phyloP scores from a whole-genome alignment of 1,139 yeast genomes.

The Taiozyma sp. region DNA sequence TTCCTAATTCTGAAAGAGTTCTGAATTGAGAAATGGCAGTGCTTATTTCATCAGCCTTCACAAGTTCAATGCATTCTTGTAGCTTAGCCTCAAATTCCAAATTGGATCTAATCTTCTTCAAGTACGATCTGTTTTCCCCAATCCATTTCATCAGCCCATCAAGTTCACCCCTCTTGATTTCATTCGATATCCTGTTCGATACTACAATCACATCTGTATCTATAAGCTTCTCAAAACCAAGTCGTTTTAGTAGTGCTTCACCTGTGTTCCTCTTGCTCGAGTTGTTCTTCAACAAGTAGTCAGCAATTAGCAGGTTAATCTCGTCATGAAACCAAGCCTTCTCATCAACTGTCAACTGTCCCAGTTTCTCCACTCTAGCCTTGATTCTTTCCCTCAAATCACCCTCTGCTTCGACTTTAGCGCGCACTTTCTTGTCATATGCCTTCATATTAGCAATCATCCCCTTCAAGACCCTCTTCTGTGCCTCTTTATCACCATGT shows the following conservation, averaged over 20 bases:
- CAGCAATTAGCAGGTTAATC: slow-evolving; percentile 51
- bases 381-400: slow-evolving; percentile 44
- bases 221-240: slow-evolving; percentile 40
- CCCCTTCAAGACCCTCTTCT: slow-evolving; percentile 21
- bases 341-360: slow-evolving; percentile 34
- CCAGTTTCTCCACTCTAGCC: slow-evolving; percentile 32
- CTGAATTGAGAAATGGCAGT: slow-evolving; percentile 58
- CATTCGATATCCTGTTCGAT: slow-evolving; percentile 44
- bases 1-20: slow-evolving; percentile 15
- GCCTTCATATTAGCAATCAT: slow-evolving; percentile 41
- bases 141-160: slow-evolving; percentile 66
- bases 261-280: slow-evolving; percentile 18
- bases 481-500: slow-evolving; percentile 26
- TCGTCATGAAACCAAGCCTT: slow-evolving; percentile 53
- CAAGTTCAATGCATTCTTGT: slow-evolving; percentile 65
- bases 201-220: slow-evolving; percentile 55
- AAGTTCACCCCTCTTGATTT: slow-evolving; percentile 39
- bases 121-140: slow-evolving; percentile 55
- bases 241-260: slow-evolving; percentile 25
- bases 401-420: slow-evolving; percentile 40
- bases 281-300: slow-evolving; percentile 46
- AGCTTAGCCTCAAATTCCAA: slow-evolving; percentile 75
- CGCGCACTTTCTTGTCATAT: slow-evolving; percentile 39
- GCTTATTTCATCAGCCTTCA: slow-evolving; percentile 43
- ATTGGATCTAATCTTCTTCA: slow-evolving; percentile 42